Evolutionary conservation across 495 filamentous ascomycete genomes (phyloP), one percentile per base, ranked within the genome.

Genomic region (Penicillium herquei): DNA sequence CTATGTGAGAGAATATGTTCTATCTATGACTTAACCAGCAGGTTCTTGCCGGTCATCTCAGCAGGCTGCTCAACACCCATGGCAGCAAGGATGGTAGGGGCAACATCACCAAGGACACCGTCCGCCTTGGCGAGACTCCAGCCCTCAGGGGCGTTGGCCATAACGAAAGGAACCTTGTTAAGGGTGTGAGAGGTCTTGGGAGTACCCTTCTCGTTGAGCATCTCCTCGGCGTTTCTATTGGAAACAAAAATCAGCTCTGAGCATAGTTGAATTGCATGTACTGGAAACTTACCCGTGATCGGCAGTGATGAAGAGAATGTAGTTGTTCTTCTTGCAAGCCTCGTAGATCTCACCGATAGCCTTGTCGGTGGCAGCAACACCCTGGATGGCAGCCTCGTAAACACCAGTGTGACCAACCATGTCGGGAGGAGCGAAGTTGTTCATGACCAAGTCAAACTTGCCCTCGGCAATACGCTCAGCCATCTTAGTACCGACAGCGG

Each of bases 381-480:
- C 94, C 65, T 91, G 61, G 57, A 98, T 90, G 51, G 94, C 95
- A n/a, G 94, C 94, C 67, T 96, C 82, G 71, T 96, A 98, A 57
- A 96, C 92, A 64, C 94, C 94, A 9, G 94, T 98, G 78, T 98
- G 94, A 62, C 94, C 94, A 57, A 98, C 94, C 94, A 98, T 98
- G 75, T 98, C 94, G 42, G 94, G 95, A 17, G 95, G 93, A 32
- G 94, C 94, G 70, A 98, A 98, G 83, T 98, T 98, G 86, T 98
- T 97, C 94, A 98, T 98, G 65, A 98, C 76, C 67, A 98, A 97
- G 66, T 92, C 90, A 74, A 92, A 94, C 59, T 87, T 83, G 63
- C 82, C 80, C 74, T 91, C 88, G 12, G 68, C 81, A 62, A 98
- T 87, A 51, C 92, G 84, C 76, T 92, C 89, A 72, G 79, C 81